These are phyloP conservation scores for Acacia crassicarpa DNA, from an alignment of 306 rosid species.

Conservation along the genomic window DNA sequence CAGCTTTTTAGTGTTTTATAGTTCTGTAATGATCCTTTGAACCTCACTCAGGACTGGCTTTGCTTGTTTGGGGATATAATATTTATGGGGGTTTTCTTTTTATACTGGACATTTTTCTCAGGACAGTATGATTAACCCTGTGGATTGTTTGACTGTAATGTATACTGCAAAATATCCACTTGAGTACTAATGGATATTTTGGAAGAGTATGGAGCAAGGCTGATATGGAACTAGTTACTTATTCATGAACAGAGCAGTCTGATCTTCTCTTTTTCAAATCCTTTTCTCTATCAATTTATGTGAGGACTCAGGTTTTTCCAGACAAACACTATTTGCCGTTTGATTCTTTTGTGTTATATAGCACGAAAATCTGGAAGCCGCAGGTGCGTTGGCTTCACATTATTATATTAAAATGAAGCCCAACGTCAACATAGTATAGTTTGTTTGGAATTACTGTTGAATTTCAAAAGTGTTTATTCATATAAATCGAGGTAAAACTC, in stretches of 20 bases:
- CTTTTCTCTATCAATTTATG: neutral
- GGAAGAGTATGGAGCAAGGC: neutral
- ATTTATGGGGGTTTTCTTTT: slow-evolving; percentile 4
- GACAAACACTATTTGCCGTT: neutral
- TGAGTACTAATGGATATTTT: neutral
- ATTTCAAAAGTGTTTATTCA: neutral
- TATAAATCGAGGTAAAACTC: too few species aligned
- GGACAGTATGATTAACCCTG: neutral
- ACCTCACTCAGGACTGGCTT: slow-evolving; percentile 5
- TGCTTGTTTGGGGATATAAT: slow-evolving; percentile 6
- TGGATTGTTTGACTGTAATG: neutral
- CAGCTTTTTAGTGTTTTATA: neutral
- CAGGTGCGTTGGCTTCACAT: neutral
- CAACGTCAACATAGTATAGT: too few species aligned
- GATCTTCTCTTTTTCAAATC: neutral
- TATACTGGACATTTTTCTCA: neutral
- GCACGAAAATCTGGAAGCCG: neutral
- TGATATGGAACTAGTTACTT: neutral
- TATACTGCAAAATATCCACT: neutral
- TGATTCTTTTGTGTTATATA: neutral
- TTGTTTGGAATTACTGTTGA: too few species aligned
- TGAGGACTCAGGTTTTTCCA: neutral
- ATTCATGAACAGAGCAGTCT: neutral
- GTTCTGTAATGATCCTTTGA: slow-evolving; percentile 20
- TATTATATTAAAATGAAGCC: neutral